A percentile compares a stretch with the other conserved stretches of the same genome.
Conservation (phyloP, 352 stramenopile species). For the Globisporangium heterothallicum region DNA sequence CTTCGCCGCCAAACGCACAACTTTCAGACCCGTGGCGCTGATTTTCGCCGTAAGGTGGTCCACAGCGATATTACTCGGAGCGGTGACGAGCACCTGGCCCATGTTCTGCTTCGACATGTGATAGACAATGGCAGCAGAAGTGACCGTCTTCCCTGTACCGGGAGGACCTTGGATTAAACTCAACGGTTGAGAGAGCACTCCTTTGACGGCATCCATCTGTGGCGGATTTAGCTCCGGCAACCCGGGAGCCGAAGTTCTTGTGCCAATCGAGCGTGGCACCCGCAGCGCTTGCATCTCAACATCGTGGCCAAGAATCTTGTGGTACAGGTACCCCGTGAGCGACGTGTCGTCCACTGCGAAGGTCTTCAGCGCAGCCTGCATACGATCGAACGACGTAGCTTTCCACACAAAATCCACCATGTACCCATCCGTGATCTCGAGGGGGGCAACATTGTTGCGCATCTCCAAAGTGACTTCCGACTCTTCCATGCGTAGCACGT, state of each 20-base stretch:
- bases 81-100: conserved; percentile 98
- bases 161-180: conserved; percentile 98
- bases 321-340: conserved; percentile 98
- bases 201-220: conserved; percentile 94
- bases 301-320: conserved; percentile 97
- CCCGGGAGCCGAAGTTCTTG: conserved; percentile 88
- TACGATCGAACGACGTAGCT: conserved; percentile 97
- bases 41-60: conserved; percentile 97
- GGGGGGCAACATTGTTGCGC: conserved; percentile 68
- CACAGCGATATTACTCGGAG: conserved; percentile 98
- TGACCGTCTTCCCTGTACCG: conserved; percentile 97
- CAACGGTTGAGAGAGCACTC: conserved; percentile 95
- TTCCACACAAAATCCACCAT: conserved; percentile 99
- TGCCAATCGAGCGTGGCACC: conserved; percentile 55
- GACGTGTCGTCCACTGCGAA: conserved; percentile 98
- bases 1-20: conserved; percentile 98
- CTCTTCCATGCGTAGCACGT: conserved; percentile 88
- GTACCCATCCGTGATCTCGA: conserved; percentile 95
- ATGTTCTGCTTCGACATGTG: conserved; percentile 98
- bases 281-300: conserved; percentile 93
- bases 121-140: conserved; percentile 98
- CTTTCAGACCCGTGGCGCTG: conserved; percentile 94
- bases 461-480: conserved; percentile 84
- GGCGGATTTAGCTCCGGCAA: conserved; percentile 97
- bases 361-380: conserved; percentile 98